Evolutionary conservation across 306 rosid species (phyloP), one percentile per base, ranked within the genome.

Genomic region (Dicorynia guianensis): DNA sequence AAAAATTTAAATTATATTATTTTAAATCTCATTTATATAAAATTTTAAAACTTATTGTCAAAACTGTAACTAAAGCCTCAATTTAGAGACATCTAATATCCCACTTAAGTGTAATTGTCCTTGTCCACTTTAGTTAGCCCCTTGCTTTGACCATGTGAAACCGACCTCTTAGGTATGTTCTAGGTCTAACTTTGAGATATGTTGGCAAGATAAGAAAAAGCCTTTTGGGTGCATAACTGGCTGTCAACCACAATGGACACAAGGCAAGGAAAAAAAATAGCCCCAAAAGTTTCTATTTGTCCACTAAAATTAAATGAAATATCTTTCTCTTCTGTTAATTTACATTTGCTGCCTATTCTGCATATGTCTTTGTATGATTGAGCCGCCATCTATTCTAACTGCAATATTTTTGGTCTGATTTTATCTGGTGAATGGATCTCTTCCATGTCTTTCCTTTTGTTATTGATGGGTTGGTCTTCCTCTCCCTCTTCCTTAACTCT

Each of bases 351-450:
- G 25, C 47, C 81, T 67, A 72, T 60, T 40, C 62, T 71, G 67
- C 33, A 38, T 8, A 40, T 48, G 20, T 64, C 35, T 40, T 55
- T 17, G 44, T 65, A 69, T 69, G 25, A 53, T 63, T 75, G 72
- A 53, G 35, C 20, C 5, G 8, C 38, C 54, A 36, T 72, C 74
- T 38, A 38, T 53, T 64, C 52, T 64, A 68, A 76, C 17, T 44
- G 79, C 54, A 84, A 55, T 58, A 46, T 73, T 54, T 71, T 84
- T 71, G 82, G 67, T 85, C 86, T 79, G 43, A 72, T 79, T 79
- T 74, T 86, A 25, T 87, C 81, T 48, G 49, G 77, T 35, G 82
- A 76, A 15, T 81, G 77, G 25, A 4, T 76, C 79, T 83, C 79
- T 65, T 81, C 75, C 69, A 64, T 78, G 34, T 40, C 83, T 60